Percentiles rank a stretch among this genome's conserved stretches.
phyloP scores from a whole-genome alignment of 164 flowering plant genomes.

The Nymphaea colorata region DNA sequence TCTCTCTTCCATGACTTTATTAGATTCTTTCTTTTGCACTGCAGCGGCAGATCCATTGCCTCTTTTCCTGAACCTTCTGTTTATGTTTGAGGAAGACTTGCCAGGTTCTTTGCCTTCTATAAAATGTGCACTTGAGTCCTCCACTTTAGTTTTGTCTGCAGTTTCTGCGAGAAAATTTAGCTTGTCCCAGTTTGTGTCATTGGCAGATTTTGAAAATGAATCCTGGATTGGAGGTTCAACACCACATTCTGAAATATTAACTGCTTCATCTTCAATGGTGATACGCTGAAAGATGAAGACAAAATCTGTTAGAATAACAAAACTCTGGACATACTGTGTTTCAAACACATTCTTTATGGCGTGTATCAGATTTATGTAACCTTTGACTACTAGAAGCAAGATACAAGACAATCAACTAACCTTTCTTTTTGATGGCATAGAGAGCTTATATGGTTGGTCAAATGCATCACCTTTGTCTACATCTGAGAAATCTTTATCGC shows the following conservation, averaged over 20 bases:
- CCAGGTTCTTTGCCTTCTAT: constrained; percentile 3
- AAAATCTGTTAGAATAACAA: constrained; percentile 2
- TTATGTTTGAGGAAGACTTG: neutral
- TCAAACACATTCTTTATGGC: neutral
- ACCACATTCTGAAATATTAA: neutral
- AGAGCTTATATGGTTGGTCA: constrained; percentile 4
- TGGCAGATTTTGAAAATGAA: constrained; percentile 1
- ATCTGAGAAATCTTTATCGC: neutral
- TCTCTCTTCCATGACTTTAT: constrained; percentile 2
- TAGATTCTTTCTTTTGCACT: neutral
- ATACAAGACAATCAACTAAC: neutral
- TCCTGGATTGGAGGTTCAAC: constrained; percentile 1
- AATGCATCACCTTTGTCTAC: constrained; percentile 1
- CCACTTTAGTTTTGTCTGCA: constrained; percentile 1
- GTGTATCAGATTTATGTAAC: neutral
- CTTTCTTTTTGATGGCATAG: constrained; percentile 10
- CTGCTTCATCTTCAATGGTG: neutral
- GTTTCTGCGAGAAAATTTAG: constrained; percentile 9
- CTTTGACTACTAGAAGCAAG: neutral
- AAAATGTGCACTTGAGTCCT: neutral
- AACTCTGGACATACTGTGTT: too few relatives aligned
- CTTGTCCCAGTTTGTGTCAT: constrained; percentile 1
- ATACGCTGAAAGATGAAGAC: constrained; percentile 5
- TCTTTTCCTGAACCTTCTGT: constrained; percentile 3
- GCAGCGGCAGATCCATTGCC: constrained; percentile 5